Evolutionary conservation across 2,329 filamentous ascomycete species (phyloP).

Genomic region (Colletotrichum acutatum): DNA sequence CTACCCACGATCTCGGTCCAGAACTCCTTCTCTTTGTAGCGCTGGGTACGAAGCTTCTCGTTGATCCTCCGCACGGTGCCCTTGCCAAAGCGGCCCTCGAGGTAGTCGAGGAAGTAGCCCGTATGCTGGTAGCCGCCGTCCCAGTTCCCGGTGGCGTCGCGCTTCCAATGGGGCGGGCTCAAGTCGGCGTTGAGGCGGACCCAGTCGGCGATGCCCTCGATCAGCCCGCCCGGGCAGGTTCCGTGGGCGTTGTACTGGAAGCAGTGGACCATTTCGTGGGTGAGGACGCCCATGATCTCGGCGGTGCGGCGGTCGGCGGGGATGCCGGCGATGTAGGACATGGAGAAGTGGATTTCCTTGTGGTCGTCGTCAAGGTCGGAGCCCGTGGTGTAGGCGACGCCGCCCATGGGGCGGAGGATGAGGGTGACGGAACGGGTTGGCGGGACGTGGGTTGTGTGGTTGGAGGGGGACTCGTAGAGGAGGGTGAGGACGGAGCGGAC

Average conservation of each 20-base stretch:
- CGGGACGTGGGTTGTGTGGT: constrained; percentile 56
- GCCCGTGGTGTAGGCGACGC: constrained; percentile 91
- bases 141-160: constrained; percentile 71
- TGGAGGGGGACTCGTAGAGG: constrained; percentile 71
- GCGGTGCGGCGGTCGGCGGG: constrained; percentile 53
- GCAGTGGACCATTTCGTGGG: constrained; percentile 95
- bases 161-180: constrained; percentile 86
- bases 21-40: constrained; percentile 73
- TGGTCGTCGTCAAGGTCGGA: constrained; percentile 83
- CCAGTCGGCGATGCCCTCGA: constrained; percentile 95
- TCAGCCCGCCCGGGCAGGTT: constrained; percentile 77
- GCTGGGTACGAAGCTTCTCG: constrained; percentile 69
- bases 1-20: constrained; percentile 76
- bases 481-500: constrained; percentile 75
- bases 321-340: constrained; percentile 74
- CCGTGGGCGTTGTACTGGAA: constrained; percentile 81
- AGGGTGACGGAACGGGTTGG: constrained; percentile 88
- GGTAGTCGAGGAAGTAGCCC: constrained; percentile 88
- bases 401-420: constrained; percentile 80
- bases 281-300: constrained; percentile 85
- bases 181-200: constrained; percentile 81
- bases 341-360: constrained; percentile 92
- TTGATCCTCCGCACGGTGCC: constrained; percentile 74
- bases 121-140: constrained; percentile 91
- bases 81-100: constrained; percentile 74